A percentile compares a stretch with the other conserved stretches of the same genome.
Evolutionary conservation across 2,329 filamentous ascomycete genomes (phyloP).

Genomic region (Dactylonectria estremocensis): DNA sequence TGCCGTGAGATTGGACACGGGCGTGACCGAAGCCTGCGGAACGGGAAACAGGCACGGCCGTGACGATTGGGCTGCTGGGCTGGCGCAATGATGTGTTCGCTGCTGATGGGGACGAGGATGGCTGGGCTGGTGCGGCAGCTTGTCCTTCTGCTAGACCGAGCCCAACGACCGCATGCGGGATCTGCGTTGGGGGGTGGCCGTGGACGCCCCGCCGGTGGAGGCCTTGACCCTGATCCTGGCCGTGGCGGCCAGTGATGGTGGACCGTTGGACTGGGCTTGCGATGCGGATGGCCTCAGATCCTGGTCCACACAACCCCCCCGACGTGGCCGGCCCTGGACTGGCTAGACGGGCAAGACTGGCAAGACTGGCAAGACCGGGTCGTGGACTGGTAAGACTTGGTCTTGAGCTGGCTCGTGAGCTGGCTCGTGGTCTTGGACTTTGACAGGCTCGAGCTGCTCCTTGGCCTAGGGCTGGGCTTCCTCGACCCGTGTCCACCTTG

Average conservation of each 20-base stretch:
- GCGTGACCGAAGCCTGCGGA: conserved; percentile 26
- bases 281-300: conserved; percentile 35
- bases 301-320: conserved; percentile 40
- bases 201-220: conserved; percentile 44
- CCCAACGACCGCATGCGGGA: conserved; percentile 46
- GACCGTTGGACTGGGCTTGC: conserved; percentile 44
- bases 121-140: conserved; percentile 28
- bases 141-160: conserved; percentile 47
- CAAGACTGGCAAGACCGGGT: conserved; percentile 9
- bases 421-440: conserved; percentile 12
- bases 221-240: conserved; percentile 43
- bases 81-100: conserved; percentile 28
- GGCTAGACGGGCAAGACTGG: background rate
- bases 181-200: conserved; percentile 44
- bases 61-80: conserved; percentile 26
- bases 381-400: conserved; percentile 33
- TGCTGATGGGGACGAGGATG: conserved; percentile 5
- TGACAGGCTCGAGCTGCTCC: conserved; percentile 24
- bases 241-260: conserved; percentile 44
- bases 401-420: conserved; percentile 29
- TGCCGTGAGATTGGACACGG: conserved; percentile 27
- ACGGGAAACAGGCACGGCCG: conserved; percentile 11
- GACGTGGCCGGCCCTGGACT: conserved; percentile 38
- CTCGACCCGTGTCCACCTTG: conserved; percentile 3
- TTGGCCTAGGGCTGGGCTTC: conserved; percentile 30